Evolutionary conservation across 2,329 filamentous ascomycete species (phyloP).

Genomic region (Neofusicoccum laricinum): DNA sequence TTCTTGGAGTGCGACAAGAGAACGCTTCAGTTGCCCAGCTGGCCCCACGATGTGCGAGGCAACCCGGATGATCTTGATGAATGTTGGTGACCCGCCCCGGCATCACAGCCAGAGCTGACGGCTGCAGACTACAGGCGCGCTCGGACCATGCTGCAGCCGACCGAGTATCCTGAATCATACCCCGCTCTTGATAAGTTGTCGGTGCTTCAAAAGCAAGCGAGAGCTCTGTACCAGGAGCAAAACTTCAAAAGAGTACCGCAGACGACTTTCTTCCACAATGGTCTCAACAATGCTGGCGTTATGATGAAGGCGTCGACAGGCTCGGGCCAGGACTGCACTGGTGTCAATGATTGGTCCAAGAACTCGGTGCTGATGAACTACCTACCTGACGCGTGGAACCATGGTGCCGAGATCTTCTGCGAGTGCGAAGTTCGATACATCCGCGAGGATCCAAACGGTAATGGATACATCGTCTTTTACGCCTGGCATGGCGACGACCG

Average conservation of each 20-base stretch:
- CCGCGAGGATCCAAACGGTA: constrained; percentile 46
- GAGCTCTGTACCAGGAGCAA: constrained; percentile 47
- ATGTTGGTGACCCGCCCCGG: constrained; percentile 25
- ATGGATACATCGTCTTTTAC: constrained; percentile 63
- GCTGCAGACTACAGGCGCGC: constrained; percentile 53
- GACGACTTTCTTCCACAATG: constrained; percentile 61
- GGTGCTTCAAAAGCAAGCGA: constrained; percentile 57
- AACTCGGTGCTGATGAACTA: constrained; percentile 66
- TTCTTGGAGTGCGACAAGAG: constrained; percentile 59
- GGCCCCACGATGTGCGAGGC: constrained; percentile 58
- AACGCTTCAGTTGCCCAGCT: constrained; percentile 53
- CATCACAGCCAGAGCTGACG: too few relatives aligned
- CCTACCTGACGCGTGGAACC: constrained; percentile 67
- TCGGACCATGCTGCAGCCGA: constrained; percentile 56
- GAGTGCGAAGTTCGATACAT: constrained; percentile 65
- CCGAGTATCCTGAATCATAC: constrained; percentile 56
- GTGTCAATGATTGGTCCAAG: constrained; percentile 66
- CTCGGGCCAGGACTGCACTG: constrained; percentile 62
- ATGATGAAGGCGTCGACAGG: constrained; percentile 59
- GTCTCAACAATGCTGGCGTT: constrained; percentile 61
- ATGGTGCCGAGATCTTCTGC: constrained; percentile 69
- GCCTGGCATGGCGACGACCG: constrained; percentile 61
- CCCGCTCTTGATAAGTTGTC: constrained; percentile 58
- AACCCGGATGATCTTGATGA: constrained; percentile 42
- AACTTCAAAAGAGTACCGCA: constrained; percentile 58